Base-by-base conservation (phyloP, 257 asterid species). In the Linderniella brevidens region DNA sequence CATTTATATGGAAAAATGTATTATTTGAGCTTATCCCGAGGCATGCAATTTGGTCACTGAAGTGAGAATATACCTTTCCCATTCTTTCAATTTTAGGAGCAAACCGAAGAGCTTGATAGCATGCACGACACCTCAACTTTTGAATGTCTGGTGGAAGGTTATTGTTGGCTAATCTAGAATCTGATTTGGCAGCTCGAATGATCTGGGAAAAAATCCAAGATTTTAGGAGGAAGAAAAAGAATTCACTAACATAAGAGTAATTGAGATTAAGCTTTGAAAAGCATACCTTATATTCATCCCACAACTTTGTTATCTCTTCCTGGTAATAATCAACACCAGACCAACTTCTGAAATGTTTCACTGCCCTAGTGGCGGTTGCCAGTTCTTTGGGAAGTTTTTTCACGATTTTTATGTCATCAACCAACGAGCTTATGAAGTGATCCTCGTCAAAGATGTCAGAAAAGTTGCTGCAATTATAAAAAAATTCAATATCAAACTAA, bases 151-250 rank as follows among this genome's bases (percentile, higher is more conserved):
- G 86, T 38, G 97, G 95, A 65, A 87, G 78, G 61, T 87, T 74
- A 68, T 87, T 87, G 70, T 87, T 87, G 37, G 95, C 93, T 55
- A 83, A 63, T 42, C 97, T 80, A 47, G 97, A 83, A 80, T 87
- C 97, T 57, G 97, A 74, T 58, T 87, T 87, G 4, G 88, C 93
- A 1, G 97, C 95, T 63, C 95, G 86, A 77, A 87, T 83, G 54
- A 87, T 82, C 97, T 86, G 59, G 11, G 36, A 57, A 44, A 32
- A 39, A n/a, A n/a, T n/a, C 48, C 15, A 44, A 39, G 40, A 35
- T 17, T 13, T 57, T 46, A 50, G 32, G 32, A 25, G 32, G 32
- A 25, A 3, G 32, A 25, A 25, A 25, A 25, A 25, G 32, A 25
- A 25, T 6, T 25, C 32, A 25, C 4, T 2, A 25, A 25, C 32